Base-by-base conservation (phyloP, 2,329 filamentous ascomycete species). In the Aureobasidium subglaciale region DNA sequence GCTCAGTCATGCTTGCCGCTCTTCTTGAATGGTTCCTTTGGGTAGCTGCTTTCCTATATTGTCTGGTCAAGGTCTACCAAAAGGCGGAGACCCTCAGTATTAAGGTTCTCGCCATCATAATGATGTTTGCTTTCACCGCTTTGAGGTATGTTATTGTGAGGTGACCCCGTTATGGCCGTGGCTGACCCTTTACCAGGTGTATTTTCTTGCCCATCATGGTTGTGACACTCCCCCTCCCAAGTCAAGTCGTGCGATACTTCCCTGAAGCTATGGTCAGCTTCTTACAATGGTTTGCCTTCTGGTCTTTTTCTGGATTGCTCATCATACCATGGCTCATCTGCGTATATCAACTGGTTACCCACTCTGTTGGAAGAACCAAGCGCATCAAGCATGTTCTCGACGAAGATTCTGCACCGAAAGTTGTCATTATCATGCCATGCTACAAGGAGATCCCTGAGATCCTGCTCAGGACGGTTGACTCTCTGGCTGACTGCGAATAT, bases 231-330 rank as follows among this genome's bases (percentile, higher is more conserved):
- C 92, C 92, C 0, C 77, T 97, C 2, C 92, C 92, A 0, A 72
- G 77, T 18, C 79, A 83, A 57, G 76, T 96, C 42, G 85, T 85
- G 7, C 77, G 81, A 58, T 80, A 87, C 63, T 95, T 92, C 73
- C 91, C 92, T 0, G 55, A 68, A 2, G 54, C 70, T 1, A 81
- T 93, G 77, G 86, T 93, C 37, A 71, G 68, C 2, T 78, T 87
- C 43, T 78, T 97, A 13, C 91, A 96, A 68, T 95, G 90, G 87
- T 96, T 97, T 66, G 91, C 90, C 4, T 97, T 97, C 70, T 96
- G 89, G 85, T 85, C 87, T 25, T 97, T 97, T 63, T 86, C 91
- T 0, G 82, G 83, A 60, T 82, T 97, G 9, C 75, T 99, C 57
- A 90, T 87, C 0, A 78, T 96, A 1, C 93, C 93, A 0, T 96